Evolutionary conservation across 805 yeast genomes (phyloP), one percentile per base, ranked within the genome.

Genomic region (Soucietia sequanensis): DNA sequence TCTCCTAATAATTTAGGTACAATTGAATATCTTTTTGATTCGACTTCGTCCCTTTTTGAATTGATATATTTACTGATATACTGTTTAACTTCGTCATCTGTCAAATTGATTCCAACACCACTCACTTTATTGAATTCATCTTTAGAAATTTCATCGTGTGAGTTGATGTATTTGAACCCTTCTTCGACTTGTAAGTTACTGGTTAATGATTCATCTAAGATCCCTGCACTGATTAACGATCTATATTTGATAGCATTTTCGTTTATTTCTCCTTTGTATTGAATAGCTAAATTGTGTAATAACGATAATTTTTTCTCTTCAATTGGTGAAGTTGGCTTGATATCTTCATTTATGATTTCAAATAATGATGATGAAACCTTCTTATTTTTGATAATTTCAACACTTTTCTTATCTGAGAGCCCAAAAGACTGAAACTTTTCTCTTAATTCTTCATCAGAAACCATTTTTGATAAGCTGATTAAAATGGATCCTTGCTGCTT

Each of bases 381-480:
- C 56, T 81, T 80, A 67, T 93, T 91, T 60, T 88, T 91, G 37
- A 79, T 60, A 38, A 89, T 81, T 54, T 93, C 98, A 32, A 79
- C 76, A 40, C 85, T 71, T 58, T 86, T 87, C 47, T 78, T 70
- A 12, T 83, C 91, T 47, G 75, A 78, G 46, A 85, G 78, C 10
- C 95, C 95, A 38, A 82, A 56, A 33, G 59, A 51, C 37, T 61
- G 50, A 38, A 77, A 76, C 22, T 60, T 56, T 15, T 46, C 42
- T 6, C 51, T 44, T 30, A 67, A 48, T 37, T 65, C 70, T 31
- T 54, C 60, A 30, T 56, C 62, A 3, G 44, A 36, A 13, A 48
- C 27, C 49, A 48, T 43, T 11, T 17, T 25, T 27, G 5, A n/a
- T n/a, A n/a, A n/a, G n/a, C n/a, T n/a, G n/a, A n/a, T n/a, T n/a